Evolutionary conservation across 2,329 filamentous ascomycete species (phyloP).

Genomic region (Fusarium sp.): DNA sequence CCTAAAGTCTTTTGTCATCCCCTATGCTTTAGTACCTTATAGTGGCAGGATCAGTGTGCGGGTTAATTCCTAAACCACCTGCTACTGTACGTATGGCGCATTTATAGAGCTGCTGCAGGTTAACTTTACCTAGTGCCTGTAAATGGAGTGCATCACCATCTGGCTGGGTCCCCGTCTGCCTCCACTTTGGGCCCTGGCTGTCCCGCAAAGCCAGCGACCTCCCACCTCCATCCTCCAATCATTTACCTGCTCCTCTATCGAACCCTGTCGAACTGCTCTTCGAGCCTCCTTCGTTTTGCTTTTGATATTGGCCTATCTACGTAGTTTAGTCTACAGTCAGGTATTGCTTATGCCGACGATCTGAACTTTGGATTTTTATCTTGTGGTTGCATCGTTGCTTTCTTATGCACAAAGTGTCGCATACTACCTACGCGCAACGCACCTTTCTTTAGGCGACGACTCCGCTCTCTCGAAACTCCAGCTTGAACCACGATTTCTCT

Average conservation of each 20-base stretch:
- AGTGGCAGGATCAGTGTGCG: too few relatives aligned
- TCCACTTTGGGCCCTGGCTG: slow-evolving; percentile 32
- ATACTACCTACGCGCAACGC: slow-evolving; percentile 43
- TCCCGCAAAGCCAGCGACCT: slow-evolving; percentile 34
- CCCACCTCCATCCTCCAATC: slow-evolving; percentile 45
- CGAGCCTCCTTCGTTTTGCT: slow-evolving; percentile 46
- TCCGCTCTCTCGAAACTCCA: slow-evolving; percentile 36
- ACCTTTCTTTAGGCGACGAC: slow-evolving; percentile 30
- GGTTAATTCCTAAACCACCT: too few relatives aligned
- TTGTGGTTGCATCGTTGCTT: slow-evolving; percentile 16
- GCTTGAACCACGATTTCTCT: slow-evolving; percentile 26
- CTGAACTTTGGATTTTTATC: slow-evolving; percentile 2
- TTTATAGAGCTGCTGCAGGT: slow-evolving; percentile 14
- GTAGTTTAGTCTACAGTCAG: slow-evolving; percentile 18
- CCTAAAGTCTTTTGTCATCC: too few relatives aligned
- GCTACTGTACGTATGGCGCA: slow-evolving; percentile 14
- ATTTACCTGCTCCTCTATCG: slow-evolving; percentile 38
- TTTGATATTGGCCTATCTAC: slow-evolving; percentile 30
- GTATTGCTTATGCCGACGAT: slow-evolving; percentile 35
- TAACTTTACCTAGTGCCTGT: slow-evolving; percentile 25
- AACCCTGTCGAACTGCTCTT: slow-evolving; percentile 44
- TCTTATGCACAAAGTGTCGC: slow-evolving; percentile 30
- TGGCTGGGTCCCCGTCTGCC: slow-evolving; percentile 18
- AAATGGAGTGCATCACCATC: slow-evolving; percentile 36
- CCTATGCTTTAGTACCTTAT: too few relatives aligned